These are phyloP conservation scores for Alloascoidea hylecoeti DNA, from an alignment of 805 yeast species.

Conservation along the genomic window DNA sequence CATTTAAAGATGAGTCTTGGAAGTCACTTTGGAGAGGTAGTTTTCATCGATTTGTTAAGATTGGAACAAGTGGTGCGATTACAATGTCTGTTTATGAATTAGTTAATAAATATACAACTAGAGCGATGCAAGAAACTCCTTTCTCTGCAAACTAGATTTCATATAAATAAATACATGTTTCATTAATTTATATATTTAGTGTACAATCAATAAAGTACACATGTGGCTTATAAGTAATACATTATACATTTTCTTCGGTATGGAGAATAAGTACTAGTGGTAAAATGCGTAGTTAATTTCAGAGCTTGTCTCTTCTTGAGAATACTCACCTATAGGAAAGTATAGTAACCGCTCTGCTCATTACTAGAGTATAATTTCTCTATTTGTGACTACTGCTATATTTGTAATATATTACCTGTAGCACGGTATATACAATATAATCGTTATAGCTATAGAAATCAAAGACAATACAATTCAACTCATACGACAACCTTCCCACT, in stretches of 20 bases:
- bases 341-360: no score
- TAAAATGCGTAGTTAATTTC: slow-evolving; percentile 13
- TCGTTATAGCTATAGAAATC: no score
- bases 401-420: no score
- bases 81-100: slow-evolving; percentile 49
- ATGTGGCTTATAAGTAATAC: no score
- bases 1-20: slow-evolving; percentile 24
- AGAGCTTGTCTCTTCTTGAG: slow-evolving; percentile 16
- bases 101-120: slow-evolving; percentile 31
- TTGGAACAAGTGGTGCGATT: slow-evolving; percentile 58
- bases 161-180: slow-evolving; percentile 4
- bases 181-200: no score
- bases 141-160: slow-evolving; percentile 15
- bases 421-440: no score
- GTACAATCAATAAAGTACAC: no score
- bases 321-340: no score
- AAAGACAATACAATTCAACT: no score
- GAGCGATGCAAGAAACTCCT: slow-evolving; percentile 22
- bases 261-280: slow-evolving; percentile 2
- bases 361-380: no score
- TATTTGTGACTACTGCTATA: no score
- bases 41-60: slow-evolving; percentile 52
- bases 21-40: slow-evolving; percentile 20
- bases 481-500: no score
- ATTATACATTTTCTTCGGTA: not conserved